Percentiles rank a stretch among this genome's conserved stretches.
Conservation (phyloP, 345 rosid species). For the Salix viminalis region DNA sequence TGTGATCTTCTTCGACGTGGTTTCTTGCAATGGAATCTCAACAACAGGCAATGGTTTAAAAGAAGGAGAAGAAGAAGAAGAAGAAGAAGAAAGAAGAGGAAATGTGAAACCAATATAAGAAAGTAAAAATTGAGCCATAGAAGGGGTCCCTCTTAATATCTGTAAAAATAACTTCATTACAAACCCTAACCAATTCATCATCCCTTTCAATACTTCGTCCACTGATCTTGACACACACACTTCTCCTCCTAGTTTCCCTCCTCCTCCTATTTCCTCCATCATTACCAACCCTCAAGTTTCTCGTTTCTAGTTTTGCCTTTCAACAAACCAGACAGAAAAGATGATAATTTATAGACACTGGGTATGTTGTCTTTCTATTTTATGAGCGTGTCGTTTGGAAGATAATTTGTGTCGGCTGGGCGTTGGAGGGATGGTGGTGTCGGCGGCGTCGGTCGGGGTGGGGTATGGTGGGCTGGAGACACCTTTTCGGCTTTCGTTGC, state of each 20-base stretch:
- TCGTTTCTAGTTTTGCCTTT: background rate
- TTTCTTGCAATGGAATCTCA: constrained; percentile 47
- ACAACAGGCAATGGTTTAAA: constrained; percentile 68
- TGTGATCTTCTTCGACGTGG: constrained; percentile 33
- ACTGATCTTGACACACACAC: background rate
- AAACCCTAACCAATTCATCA: constrained; percentile 8
- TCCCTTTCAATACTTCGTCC: constrained; percentile 7
- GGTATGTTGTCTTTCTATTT: too few species aligned
- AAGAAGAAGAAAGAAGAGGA: constrained; percentile 17
- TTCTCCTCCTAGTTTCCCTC: background rate
- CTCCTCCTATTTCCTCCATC: background rate
- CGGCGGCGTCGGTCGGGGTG: too few species aligned
- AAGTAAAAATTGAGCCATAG: constrained; percentile 4
- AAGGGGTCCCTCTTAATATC: constrained; percentile 6
- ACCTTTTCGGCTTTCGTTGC: too few species aligned
- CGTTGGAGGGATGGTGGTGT: too few species aligned
- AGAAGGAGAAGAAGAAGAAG: constrained; percentile 37
- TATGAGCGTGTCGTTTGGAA: too few species aligned
- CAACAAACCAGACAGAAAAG: too few species aligned
- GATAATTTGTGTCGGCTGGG: too few species aligned
- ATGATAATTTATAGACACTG: too few species aligned
- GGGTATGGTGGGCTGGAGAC: too few species aligned
- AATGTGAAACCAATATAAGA: constrained; percentile 9
- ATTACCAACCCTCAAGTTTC: background rate
- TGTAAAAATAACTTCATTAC: constrained; percentile 6